Conservation (phyloP, 2,329 filamentous ascomycete genomes). For the Escovopsis weberi region DNA sequence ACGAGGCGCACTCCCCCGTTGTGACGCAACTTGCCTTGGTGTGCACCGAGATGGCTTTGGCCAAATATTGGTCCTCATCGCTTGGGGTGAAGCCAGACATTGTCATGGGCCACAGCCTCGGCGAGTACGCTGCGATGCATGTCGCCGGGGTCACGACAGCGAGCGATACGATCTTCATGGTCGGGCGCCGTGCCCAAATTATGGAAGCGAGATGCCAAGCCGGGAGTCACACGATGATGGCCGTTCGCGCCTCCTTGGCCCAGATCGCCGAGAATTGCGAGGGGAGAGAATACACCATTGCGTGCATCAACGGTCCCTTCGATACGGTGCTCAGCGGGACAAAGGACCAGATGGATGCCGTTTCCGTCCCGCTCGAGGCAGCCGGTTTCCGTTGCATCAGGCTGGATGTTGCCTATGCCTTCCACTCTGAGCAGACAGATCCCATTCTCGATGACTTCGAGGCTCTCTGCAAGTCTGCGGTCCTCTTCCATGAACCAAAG, state of each 20-base stretch:
- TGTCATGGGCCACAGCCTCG: conserved; percentile 5
- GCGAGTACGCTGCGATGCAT: conserved; percentile 15
- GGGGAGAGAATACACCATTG: conserved; percentile 29
- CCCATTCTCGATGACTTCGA: conserved; percentile 27
- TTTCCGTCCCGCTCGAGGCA: conserved; percentile 23
- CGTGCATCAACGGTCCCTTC: conserved; percentile 62
- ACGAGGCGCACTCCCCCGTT: not conserved
- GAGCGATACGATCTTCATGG: conserved; percentile 3
- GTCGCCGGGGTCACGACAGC: conserved; percentile 13
- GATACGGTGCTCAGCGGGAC: conserved; percentile 55
- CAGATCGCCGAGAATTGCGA: conserved; percentile 5
- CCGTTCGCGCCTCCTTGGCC: conserved; percentile 27
- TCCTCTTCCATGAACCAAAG: not conserved
- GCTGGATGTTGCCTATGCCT: conserved; percentile 37
- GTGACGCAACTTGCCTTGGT: conserved; percentile 1
- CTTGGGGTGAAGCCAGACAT: conserved; percentile 13
- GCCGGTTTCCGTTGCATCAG: conserved; percentile 27
- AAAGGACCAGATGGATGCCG: conserved; percentile 25
- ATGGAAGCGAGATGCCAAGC: conserved; percentile 42
- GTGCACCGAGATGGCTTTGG: conserved; percentile 15
- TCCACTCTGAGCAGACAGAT: conserved; percentile 39
- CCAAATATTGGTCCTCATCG: conserved; percentile 8
- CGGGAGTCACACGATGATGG: conserved; percentile 49
- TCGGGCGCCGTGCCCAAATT: conserved; percentile 1
- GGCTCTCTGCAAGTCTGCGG: no score